These are phyloP conservation scores for Phlebopus sp. DNA, from an alignment of 1,284 basidiomycete species.

Conservation along the genomic window DNA sequence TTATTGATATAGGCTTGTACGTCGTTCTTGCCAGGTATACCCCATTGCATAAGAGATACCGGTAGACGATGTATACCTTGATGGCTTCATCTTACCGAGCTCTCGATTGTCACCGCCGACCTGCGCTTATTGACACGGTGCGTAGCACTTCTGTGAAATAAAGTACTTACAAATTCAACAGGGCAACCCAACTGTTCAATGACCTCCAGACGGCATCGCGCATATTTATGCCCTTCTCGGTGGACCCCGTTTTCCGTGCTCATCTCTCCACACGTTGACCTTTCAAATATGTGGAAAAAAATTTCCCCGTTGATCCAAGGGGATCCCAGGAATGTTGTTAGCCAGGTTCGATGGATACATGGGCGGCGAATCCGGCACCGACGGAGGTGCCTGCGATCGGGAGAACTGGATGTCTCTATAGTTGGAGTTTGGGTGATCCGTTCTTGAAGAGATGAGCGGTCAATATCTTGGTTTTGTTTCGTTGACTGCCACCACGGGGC, in stretches of 20 bases:
- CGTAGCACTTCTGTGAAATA: conserved; percentile 1
- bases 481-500: neutral
- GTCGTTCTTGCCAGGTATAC: no score
- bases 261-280: conserved; percentile 48
- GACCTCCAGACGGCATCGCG: conserved; percentile 48
- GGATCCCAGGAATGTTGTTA: conserved; percentile 62
- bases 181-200: conserved; percentile 58
- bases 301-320: conserved; percentile 65
- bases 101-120: conserved; percentile 29
- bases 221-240: conserved; percentile 40
- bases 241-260: conserved; percentile 41
- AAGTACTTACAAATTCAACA: conserved; percentile 9
- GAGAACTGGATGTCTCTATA: conserved; percentile 45
- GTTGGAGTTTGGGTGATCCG: conserved; percentile 54
- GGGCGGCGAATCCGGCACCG: conserved; percentile 46
- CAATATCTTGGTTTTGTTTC: conserved; percentile 3
- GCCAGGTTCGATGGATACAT: conserved; percentile 38
- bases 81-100: conserved; percentile 29
- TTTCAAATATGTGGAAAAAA: conserved; percentile 62
- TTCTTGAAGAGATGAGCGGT: conserved; percentile 48
- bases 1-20: no score
- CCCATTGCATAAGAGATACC: no score
- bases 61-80: no score
- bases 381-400: conserved; percentile 50
- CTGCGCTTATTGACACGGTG: no score